A percentile compares a stretch with the other conserved stretches of the same genome.
Conservation (phyloP, 257 asterid species). For the Ehretia macrophylla region DNA sequence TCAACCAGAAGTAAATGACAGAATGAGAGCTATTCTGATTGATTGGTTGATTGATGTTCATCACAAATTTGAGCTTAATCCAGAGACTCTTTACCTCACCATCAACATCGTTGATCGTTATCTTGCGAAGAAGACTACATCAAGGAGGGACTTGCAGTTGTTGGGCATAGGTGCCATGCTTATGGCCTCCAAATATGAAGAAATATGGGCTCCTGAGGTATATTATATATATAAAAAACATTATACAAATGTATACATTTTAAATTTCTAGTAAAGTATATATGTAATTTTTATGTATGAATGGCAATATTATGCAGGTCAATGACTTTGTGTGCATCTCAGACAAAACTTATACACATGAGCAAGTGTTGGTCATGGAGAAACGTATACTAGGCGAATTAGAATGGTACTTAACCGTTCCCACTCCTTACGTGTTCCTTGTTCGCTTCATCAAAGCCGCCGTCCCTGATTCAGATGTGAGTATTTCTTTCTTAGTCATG, state of each 20-base stretch:
- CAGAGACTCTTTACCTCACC: conserved; percentile 80
- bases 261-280: no score
- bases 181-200: conserved; percentile 87
- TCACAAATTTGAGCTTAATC: conserved; percentile 72
- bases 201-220: conserved; percentile 97
- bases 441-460: conserved; percentile 87
- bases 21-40: conserved; percentile 76
- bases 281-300: no score
- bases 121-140: conserved; percentile 38
- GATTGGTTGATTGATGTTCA: conserved; percentile 93
- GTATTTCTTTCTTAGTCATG: no score
- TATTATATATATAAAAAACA: no score
- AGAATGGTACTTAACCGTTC: conserved; percentile 81
- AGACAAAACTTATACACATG: conserved; percentile 50
- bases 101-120: conserved; percentile 74
- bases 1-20: conserved; percentile 69
- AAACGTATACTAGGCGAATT: conserved; percentile 67
- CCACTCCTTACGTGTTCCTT: conserved; percentile 84
- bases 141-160: conserved; percentile 71
- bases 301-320: no score
- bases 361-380: conserved; percentile 69
- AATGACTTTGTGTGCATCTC: conserved; percentile 69
- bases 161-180: conserved; percentile 82
- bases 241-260: no score
- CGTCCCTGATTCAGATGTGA: conserved; percentile 44